Base-by-base conservation (phyloP, 2,329 filamentous ascomycete genomes). In the Sporothrix sp. region DNA sequence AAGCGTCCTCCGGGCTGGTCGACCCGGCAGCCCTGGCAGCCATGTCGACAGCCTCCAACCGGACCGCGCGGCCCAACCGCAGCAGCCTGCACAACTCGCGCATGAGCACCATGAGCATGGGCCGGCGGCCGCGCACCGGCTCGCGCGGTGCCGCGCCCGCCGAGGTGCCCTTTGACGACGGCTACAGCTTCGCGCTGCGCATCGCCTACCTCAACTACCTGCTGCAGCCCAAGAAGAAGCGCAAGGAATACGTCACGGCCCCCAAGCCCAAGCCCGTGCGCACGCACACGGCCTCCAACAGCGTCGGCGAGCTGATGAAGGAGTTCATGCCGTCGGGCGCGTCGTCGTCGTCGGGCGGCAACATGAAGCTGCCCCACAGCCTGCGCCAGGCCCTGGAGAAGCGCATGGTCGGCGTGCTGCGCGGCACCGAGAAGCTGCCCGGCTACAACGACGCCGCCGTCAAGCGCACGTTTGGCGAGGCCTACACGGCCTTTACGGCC, bases 161-260 rank as follows among this genome's bases (percentile, higher is more conserved):
- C 45, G 66, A 71, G 49, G 72, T 82, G 57, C 75, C 73, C 59
- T 74, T 79, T 65, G 85, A 94, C 60, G 88, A 96, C 68, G 90
- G 88, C 63, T 95, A 94, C 70, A 85, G 82, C 56, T 95, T 88
- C 69, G 89, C 90, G 60, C 80, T 98, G 50, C 85, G 93, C 56
- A 83, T 87, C 58, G 91, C 91, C 59, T 96, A 88, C 68, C 84
- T 98, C 52, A 78, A 91, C 67, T 94, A 98, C 67, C 82, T 97
- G 39, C 78, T 98, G 48, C 89, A 95, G 65, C 91, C 93, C 56
- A 86, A 89, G 62, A 79, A 87, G 61, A 93, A 91, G 68, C 81
- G 88, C 63, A 86, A 91, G 62, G 88, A 95, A 70, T 94, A 89
- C 76, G 81, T 93, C 37, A 69, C 81, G 68, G 63, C 77, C 57